These are phyloP conservation scores for Boletus calvinii DNA, from an alignment of 1,284 basidiomycete species.

Conservation along the genomic window DNA sequence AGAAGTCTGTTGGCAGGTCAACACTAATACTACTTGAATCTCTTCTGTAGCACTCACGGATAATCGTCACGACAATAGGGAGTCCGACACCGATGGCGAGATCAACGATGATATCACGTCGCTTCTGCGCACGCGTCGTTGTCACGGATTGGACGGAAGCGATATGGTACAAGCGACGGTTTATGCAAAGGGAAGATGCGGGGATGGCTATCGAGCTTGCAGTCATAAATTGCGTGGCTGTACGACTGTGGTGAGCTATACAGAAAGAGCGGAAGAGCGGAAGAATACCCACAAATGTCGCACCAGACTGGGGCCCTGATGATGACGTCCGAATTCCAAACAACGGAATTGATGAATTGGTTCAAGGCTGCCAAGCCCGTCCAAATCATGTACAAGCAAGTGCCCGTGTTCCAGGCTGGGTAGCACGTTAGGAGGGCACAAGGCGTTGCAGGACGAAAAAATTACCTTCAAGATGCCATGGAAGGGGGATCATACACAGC, in stretches of 20 bases:
- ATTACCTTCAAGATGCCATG: conserved; percentile 45
- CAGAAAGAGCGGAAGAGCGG: not conserved
- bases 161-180: conserved; percentile 44
- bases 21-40: not conserved
- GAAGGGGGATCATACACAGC: conserved; percentile 41
- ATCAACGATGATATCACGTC: conserved; percentile 43
- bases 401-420: conserved; percentile 55
- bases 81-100: conserved; percentile 46
- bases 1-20: conserved; percentile 26
- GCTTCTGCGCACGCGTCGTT: conserved; percentile 36
- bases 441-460: not conserved
- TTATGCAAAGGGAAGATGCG: conserved; percentile 48
- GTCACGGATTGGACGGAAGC: conserved; percentile 40
- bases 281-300: conserved; percentile 33
- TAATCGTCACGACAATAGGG: conserved; percentile 47
- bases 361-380: conserved; percentile 51
- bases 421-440: conserved; percentile 6
- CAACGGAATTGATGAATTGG: conserved; percentile 50
- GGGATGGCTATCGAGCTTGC: conserved; percentile 50
- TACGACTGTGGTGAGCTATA: conserved; percentile 1
- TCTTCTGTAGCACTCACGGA: conserved; percentile 42
- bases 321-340: conserved; percentile 53
- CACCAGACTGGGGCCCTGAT: conserved; percentile 59
- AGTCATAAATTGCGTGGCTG: conserved; percentile 43
- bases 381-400: conserved; percentile 59